Percentiles rank a stretch among this genome's conserved stretches.
These are phyloP conservation scores for Fusarium napiforme DNA, from an alignment of 2,329 filamentous ascomycete species.

Conservation along the genomic window DNA sequence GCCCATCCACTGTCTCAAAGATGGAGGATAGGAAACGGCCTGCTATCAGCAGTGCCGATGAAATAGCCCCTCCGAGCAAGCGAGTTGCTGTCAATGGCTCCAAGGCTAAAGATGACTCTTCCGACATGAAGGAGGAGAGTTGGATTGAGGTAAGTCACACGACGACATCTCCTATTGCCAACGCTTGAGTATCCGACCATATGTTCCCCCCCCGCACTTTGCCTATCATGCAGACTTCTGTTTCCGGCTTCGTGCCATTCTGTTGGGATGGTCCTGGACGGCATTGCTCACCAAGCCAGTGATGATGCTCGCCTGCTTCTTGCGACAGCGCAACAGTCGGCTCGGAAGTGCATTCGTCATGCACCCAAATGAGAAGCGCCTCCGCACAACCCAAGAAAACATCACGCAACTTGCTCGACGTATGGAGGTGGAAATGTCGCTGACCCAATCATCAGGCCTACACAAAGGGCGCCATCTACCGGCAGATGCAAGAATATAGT, in stretches of 20 bases:
- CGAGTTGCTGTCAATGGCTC: constrained; percentile 88
- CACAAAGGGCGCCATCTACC: constrained; percentile 90
- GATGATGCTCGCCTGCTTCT: constrained; percentile 49
- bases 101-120: constrained; percentile 65
- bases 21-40: constrained; percentile 99
- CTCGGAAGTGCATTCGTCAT: constrained; percentile 41
- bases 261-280: constrained; percentile 47
- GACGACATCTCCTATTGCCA: constrained; percentile 42
- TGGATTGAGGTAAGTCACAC: constrained; percentile 73
- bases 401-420: constrained; percentile 38
- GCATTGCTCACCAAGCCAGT: constrained; percentile 52
- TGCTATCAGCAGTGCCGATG: constrained; percentile 81
- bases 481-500: constrained; percentile 98
- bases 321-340: constrained; percentile 47
- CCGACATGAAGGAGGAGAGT: constrained; percentile 67
- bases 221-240: constrained; percentile 19
- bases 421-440: constrained; percentile 35
- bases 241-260: constrained; percentile 42
- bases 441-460: constrained; percentile 50
- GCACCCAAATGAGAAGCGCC: constrained; percentile 35
- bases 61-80: constrained; percentile 89
- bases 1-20: constrained; percentile 86
- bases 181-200: constrained; percentile 22
- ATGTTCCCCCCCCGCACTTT: constrained; percentile 18
- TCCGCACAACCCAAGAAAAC: constrained; percentile 27